Evolutionary conservation across 495 filamentous ascomycete genomes (phyloP), one percentile per base, ranked within the genome.

Genomic region (Hypoxylon lienhwacheense): DNA sequence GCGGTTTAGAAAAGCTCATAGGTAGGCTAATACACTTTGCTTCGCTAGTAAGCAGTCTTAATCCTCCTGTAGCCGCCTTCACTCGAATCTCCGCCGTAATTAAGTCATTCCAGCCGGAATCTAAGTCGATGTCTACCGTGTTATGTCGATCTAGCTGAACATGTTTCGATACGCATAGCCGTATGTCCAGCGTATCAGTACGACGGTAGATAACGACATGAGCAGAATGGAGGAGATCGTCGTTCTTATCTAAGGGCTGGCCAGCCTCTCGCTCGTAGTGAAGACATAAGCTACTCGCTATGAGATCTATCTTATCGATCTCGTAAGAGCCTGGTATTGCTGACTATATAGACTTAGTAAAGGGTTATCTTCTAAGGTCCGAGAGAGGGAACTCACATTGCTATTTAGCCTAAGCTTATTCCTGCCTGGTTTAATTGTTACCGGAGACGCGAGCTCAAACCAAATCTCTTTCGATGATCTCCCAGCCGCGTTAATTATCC

Each of bases 51-150:
- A 90, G 81, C 10, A 99, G 77, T 32, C 95, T 79, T 24, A 99
- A 70, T 0, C 95, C 95, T 17, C 91, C 93, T 2, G 95, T 92
- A 3, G 86, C 90, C 51, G 91, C 81, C 59, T 85, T 81, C 20
- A 97, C 74, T 24, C 85, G 83, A 43, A 99, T 66, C 49, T 87
- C 85, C 26, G 83, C 85, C 8, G 64, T 77, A 24, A 72, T 69
- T 36, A 97, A 77, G 2, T 86, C 70, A 63, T 97, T 96, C 77
- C 85, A 84, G 19, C 92, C 92, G 32, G 83, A 85, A 34, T 76
- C 68, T 6, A 96, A 69, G 47, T 84, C 79, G 35, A 99, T 70
- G 53, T 95, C 87, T 4, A 96, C 69, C 7, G 81, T 82, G 41
- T 85, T 85, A 57, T 86, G 83, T 54, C 83, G 80, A 61, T 93